Percentiles rank a stretch among this genome's conserved stretches.
Evolutionary conservation across 805 yeast genomes (phyloP).

Genomic region (Ogataea methylovora): DNA sequence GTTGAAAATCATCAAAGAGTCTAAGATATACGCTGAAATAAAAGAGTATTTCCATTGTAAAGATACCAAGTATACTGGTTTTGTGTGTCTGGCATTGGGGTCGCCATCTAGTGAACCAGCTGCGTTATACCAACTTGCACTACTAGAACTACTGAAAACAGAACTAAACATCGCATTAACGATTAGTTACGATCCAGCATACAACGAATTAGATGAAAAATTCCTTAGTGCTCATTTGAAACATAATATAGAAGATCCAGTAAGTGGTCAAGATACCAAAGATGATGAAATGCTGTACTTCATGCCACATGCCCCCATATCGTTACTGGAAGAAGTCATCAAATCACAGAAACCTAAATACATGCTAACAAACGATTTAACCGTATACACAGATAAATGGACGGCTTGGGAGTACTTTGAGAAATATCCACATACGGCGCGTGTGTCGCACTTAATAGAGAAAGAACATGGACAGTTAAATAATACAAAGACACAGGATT

Average conservation of each 20-base stretch:
- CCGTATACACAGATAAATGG: slow-evolving; percentile 19
- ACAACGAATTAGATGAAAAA: slow-evolving; percentile 12
- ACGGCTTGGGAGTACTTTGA: slow-evolving; percentile 17
- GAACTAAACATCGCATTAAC: slow-evolving; percentile 8
- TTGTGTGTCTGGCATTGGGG: slow-evolving; percentile 26
- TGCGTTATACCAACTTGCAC: slow-evolving; percentile 22
- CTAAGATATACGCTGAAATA: too few species aligned
- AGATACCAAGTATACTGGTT: too few species aligned
- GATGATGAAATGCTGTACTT: slow-evolving; percentile 13
- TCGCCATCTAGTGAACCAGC: slow-evolving; percentile 13
- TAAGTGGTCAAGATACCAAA: background rate
- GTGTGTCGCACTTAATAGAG: slow-evolving; percentile 10
- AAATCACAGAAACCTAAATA: slow-evolving; percentile 12
- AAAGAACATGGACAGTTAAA: background rate
- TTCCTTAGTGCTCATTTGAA: slow-evolving; percentile 9
- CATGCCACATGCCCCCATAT: slow-evolving; percentile 28
- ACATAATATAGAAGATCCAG: slow-evolving; percentile 10
- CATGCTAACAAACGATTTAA: slow-evolving; percentile 24
- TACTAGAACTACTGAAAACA: slow-evolving; percentile 11
- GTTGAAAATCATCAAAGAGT: too few species aligned
- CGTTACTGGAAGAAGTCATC: slow-evolving; percentile 19
- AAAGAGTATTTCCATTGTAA: too few species aligned
- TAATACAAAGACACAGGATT: background rate
- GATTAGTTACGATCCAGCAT: slow-evolving; percentile 26
- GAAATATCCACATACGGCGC: slow-evolving; percentile 21